phyloP scores from a whole-genome alignment of 805 yeast species.

The Phaffomyces antillensis region DNA sequence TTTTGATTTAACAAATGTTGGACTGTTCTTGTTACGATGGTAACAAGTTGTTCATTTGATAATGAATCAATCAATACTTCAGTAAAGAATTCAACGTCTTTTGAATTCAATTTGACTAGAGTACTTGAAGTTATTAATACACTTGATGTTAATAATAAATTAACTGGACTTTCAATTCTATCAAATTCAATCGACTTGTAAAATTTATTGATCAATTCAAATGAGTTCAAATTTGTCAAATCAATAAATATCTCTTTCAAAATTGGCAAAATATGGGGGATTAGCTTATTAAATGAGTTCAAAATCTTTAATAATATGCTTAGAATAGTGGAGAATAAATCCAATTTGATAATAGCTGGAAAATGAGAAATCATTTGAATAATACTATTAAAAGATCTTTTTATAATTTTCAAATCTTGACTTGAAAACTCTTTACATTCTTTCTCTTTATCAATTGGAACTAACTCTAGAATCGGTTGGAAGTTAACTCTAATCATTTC shows the following conservation, averaged over 20 bases:
- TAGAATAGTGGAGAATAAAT: constrained; percentile 64
- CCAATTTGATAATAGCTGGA: constrained; percentile 62
- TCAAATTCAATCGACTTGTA: constrained; percentile 29
- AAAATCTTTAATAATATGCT: constrained; percentile 38
- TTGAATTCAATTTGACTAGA: constrained; percentile 24
- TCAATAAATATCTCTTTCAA: constrained; percentile 38
- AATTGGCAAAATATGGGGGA: constrained; percentile 46
- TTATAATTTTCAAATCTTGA: constrained; percentile 36
- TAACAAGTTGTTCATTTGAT: constrained; percentile 26
- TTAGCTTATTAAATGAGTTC: constrained; percentile 29
- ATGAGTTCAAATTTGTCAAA: constrained; percentile 26
- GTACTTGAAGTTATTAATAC: constrained; percentile 37
- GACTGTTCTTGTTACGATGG: constrained; percentile 52
- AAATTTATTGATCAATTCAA: constrained; percentile 27
- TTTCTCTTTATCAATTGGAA: constrained; percentile 50
- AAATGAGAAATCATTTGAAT: constrained; percentile 58
- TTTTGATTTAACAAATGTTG: constrained; percentile 40
- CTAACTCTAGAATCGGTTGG: constrained; percentile 49
- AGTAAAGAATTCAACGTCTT: constrained; percentile 32
- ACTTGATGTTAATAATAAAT: constrained; percentile 36
- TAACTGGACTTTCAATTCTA: constrained; percentile 25
- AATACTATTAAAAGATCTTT: constrained; percentile 42
- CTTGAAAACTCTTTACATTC: constrained; percentile 17
- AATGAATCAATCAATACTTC: constrained; percentile 31
- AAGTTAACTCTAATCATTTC: constrained; percentile 69